Base-by-base conservation (phyloP, 805 yeast genomes). In the Scheffersomyces coipomensis region DNA sequence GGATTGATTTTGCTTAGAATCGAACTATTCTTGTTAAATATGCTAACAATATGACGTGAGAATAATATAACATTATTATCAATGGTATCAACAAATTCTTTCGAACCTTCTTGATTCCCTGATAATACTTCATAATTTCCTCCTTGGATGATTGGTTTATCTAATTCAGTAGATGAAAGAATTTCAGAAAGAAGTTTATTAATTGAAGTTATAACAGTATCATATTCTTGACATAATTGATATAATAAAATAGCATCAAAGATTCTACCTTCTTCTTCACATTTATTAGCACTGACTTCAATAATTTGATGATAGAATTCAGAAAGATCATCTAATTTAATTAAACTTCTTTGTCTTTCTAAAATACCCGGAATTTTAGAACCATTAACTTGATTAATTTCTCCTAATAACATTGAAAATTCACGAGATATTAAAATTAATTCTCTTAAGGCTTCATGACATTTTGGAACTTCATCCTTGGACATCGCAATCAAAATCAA, bases 221-320 rank as follows among this genome's bases (percentile, higher is more conserved):
- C 85, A 58, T 85, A 85, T 49, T 90, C 96, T 62, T 87, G 95
- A 34, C 95, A 80, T 47, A 91, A 75, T 62, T 90, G 96, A 58
- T 87, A 91, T 39, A 93, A 73, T 41, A 87, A 69, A 44, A 93
- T 75, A 15, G 97, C 87, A 55, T 93, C 98, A 45, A 83, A 79
- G 11, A 80, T 73, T 54, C 96, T 76, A 6, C 97, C 97, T 53
- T 90, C 98, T 49, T 88, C 93, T 52, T 87, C 93, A 12, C 97
- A 95, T 49, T 79, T 80, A 32, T 73, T 73, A 3, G 97, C 97
- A 21, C 96, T 89, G 43, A 79, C 81, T 56, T 85, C 95, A 3
- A 93, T 83, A 30, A 91, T 88, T 42, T 77, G 76, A 45, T 72
- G 74, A 47, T 86, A 68, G 54, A 78, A 91, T 42, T 76, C 78